phyloP scores from a whole-genome alignment of 2,329 filamentous ascomycete species.

The Aspergillus ruber region DNA sequence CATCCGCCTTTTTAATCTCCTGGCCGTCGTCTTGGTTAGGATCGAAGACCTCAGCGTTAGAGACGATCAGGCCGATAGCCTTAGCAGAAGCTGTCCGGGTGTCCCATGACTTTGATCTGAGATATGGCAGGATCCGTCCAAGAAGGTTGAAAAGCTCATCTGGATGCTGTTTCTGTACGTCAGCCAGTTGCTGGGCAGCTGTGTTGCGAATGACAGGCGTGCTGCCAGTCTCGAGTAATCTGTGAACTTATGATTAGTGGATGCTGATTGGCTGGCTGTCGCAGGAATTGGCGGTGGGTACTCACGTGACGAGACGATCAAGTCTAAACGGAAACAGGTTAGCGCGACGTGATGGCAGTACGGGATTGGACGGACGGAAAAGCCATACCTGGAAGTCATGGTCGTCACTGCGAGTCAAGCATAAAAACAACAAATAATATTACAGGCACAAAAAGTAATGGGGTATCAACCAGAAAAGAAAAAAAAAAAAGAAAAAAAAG shows the following conservation, averaged over 20 bases:
- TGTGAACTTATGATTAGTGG: conserved; percentile 37
- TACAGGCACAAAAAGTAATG: neutral
- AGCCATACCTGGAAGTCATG: conserved; percentile 39
- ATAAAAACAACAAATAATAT: neutral
- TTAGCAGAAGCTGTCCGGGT: conserved; percentile 89
- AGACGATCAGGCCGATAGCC: conserved; percentile 87
- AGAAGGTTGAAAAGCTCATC: conserved; percentile 96
- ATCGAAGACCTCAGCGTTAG: conserved; percentile 80
- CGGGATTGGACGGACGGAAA: conserved; percentile 15
- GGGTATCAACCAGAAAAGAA: conserved; percentile 7
- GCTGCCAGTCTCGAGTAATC: conserved; percentile 93
- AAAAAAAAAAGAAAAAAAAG: conserved; percentile 3
- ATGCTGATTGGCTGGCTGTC: neutral
- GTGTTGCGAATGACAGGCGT: conserved; percentile 94
- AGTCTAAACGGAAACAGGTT: conserved; percentile 50
- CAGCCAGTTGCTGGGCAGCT: conserved; percentile 90
- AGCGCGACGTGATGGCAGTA: conserved; percentile 24
- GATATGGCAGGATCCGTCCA: conserved; percentile 87
- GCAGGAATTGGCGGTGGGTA: conserved; percentile 21
- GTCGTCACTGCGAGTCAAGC: conserved; percentile 11
- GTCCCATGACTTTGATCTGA: conserved; percentile 94
- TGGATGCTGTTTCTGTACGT: conserved; percentile 96
- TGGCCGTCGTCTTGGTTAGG: conserved; percentile 69
- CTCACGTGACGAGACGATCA: conserved; percentile 81
- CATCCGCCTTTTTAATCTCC: conserved; percentile 44